phyloP scores from a whole-genome alignment of 2,329 filamentous ascomycete genomes.

The Ophiognomonia clavigignenti-juglandacearum region DNA sequence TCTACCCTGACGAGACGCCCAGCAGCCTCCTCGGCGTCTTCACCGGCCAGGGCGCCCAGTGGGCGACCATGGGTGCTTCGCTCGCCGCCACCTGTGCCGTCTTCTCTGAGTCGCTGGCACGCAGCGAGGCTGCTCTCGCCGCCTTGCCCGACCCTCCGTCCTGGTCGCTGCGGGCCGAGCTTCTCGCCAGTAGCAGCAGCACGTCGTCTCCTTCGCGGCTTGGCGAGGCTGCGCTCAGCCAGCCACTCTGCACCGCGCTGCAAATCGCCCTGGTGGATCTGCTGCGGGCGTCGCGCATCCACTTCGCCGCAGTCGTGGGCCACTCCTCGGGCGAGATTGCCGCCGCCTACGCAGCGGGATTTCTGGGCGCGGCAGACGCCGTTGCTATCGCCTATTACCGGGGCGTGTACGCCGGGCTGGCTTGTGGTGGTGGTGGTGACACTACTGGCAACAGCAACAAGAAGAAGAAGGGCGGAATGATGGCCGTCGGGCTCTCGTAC shows the following conservation, averaged over 20 bases:
- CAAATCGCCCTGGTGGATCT: conserved; percentile 43
- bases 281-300: conserved; percentile 29
- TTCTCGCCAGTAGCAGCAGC: conserved; percentile 7
- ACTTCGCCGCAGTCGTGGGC: conserved; percentile 34
- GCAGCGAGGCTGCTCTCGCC: conserved; percentile 2
- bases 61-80: conserved; percentile 15
- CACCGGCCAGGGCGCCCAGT: conserved; percentile 23
- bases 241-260: conserved; percentile 35
- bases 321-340: conserved; percentile 48
- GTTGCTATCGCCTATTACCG: conserved; percentile 42
- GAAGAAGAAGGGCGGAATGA: conserved; percentile 36
- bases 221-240: too few relatives aligned
- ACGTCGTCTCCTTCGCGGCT: background rate
- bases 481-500: conserved; percentile 36
- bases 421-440: too few relatives aligned
- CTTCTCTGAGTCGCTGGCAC: conserved; percentile 12
- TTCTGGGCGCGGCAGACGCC: conserved; percentile 34
- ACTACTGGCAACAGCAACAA: conserved; percentile 15
- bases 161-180: conserved; percentile 10
- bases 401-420: conserved; percentile 32
- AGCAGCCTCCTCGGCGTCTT: conserved; percentile 15
- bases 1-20: too few relatives aligned
- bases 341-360: conserved; percentile 44
- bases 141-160: conserved; percentile 5
- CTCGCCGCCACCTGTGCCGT: conserved; percentile 5